Base-by-base conservation (phyloP, 2,329 filamentous ascomycete species). In the Aspergillus sclerotialis region DNA sequence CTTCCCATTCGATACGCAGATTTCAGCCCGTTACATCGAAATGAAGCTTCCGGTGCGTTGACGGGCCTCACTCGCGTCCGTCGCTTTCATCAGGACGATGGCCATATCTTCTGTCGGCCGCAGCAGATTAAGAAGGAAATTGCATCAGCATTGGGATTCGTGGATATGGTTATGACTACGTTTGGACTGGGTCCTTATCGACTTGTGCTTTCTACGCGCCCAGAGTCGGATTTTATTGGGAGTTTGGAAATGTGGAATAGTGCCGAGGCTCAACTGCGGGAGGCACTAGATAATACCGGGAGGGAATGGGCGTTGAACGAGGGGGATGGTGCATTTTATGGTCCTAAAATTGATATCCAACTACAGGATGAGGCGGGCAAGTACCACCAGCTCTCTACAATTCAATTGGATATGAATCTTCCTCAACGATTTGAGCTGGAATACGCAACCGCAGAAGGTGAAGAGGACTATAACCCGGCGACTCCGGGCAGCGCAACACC, bases 301-400 rank as follows among this genome's bases (percentile, higher is more conserved):
- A 75, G 78, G 48, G 64, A 73, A 23, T 94, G 85, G 84, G 74
- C 72, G 2, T 47, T 90, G 37, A 90, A 88, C 43, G 74, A 82
- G 49, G 86, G 85, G 8, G 87, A 93, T 40, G 87, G 88, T 10
- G 87, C 87, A 4, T 94, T 94, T 53, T 94, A 94, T 52, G 87
- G 88, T 0, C 87, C 88, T 19, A 94, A 94, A 64, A 94, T 94
- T 44, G 87, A 94, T 53, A 84, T 94, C 28, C 78, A 93, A 25
- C 63, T 94, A 29, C 77, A 75, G 40, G 87, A 93, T 53, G 80
- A 82, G 1, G 76, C 85, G 50, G 85, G 84, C 6, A 93, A 90
- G 54, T 84, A 88, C 50, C 87, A 93, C 54, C 87, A 94, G 56
- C 85, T 88, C 3, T 88, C 86, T 3, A 93, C 87, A 0, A 82